Base-by-base conservation (phyloP, 2,329 filamentous ascomycete species). In the Paecilomyces formosus region DNA sequence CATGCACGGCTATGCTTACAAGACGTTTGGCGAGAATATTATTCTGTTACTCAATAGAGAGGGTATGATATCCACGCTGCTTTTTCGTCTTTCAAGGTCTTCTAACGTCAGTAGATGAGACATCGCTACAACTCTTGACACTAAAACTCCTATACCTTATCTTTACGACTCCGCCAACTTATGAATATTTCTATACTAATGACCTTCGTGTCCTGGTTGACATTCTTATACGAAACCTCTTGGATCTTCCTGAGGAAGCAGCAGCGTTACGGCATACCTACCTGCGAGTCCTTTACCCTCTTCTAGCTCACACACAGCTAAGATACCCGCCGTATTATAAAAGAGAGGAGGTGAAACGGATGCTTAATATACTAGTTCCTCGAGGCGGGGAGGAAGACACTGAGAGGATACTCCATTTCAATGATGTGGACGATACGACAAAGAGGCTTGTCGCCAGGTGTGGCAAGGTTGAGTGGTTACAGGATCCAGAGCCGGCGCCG, bases 181-280 rank as follows among this genome's bases (percentile, higher is more conserved):
- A 94, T 72, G 94, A 99, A 76, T 99, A 97, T 75, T 99, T 99
- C 71, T 99, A 97, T 74, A 97, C 92, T 28, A 99, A 99, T 71
- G 94, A 99, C 69, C 81, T 99, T 30, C 89, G 91, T 59, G 94
- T 99, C 3, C 83, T 99, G 15, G 82, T 97, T 53, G 94, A 99
- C 70, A 94, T 99, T 63, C 92, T 99, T 59, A 90, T 99, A 61
- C 89, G 94, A 51, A 99, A 99, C 68, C 81, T 99, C n/a, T 86
- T 97, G 67, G 94, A 99, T 71, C 81, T 99, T 8, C 94, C 95
- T 0, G 88, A 93, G 67, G 93, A 96, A 70, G 86, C 80, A 11
- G 66, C 72, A 13, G 78, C 84, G 2, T 79, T 99, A 58, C 85
- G 93, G 39, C 94, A 99, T 72, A 99, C 94, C 3, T 99, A 99